Percentiles rank a stretch among this genome's conserved stretches.
phyloP scores from a whole-genome alignment of 2,329 filamentous ascomycete genomes.

The Aciculosporium take region DNA sequence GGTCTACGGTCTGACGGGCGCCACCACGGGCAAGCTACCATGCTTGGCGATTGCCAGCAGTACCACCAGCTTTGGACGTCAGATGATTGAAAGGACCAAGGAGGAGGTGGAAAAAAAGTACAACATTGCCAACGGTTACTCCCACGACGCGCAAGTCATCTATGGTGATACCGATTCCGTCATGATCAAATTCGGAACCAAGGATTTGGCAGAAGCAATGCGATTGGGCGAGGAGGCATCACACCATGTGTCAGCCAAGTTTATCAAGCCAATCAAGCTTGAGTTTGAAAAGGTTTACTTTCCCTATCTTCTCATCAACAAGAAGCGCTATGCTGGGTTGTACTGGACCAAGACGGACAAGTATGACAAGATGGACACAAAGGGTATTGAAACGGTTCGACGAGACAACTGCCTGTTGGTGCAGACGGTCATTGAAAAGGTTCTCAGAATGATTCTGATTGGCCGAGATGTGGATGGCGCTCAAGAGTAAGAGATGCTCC shows the following conservation, averaged over 20 bases:
- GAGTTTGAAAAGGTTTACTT: slow-evolving; percentile 99
- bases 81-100: slow-evolving; percentile 98
- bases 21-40: slow-evolving; percentile 87
- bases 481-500: slow-evolving; percentile 58
- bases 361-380: slow-evolving; percentile 99
- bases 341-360: slow-evolving; percentile 94
- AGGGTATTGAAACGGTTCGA: slow-evolving; percentile 95
- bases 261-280: slow-evolving; percentile 92
- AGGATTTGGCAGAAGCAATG: slow-evolving; percentile 79
- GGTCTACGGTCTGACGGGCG: slow-evolving; percentile 93
- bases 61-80: slow-evolving; percentile 89
- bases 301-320: slow-evolving; percentile 97
- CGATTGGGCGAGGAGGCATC: slow-evolving; percentile 89
- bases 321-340: slow-evolving; percentile 95
- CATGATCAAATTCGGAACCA: slow-evolving; percentile 97
- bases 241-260: slow-evolving; percentile 76
- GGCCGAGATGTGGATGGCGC: slow-evolving; percentile 81
- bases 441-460: slow-evolving; percentile 87
- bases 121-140: slow-evolving; percentile 86
- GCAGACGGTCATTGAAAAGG: slow-evolving; percentile 94
- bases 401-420: slow-evolving; percentile 93
- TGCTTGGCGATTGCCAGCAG: slow-evolving; percentile 92
- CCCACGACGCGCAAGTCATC: slow-evolving; percentile 88
- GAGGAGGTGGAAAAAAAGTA: slow-evolving; percentile 86
- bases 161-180: slow-evolving; percentile 99